Conservation (phyloP, 1,139 yeast species). For the Kluyveromyces marxianus region DNA sequence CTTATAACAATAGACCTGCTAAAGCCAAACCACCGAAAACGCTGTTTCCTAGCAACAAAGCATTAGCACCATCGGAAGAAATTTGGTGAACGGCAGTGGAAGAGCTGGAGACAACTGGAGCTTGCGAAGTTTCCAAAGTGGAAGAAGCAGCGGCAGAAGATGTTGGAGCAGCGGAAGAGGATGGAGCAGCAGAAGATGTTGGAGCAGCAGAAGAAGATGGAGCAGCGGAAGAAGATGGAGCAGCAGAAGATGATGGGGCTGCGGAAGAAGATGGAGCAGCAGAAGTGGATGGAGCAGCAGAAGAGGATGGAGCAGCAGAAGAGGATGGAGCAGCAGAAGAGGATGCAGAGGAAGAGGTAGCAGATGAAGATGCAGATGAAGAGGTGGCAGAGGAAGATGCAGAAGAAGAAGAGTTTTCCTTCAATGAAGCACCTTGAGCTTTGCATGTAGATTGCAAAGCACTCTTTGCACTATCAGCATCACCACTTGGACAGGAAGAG, state of each 20-base stretch:
- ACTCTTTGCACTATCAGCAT: constrained; percentile 47
- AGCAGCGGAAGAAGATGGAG: constrained; percentile 12
- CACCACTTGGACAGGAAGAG: constrained; percentile 56
- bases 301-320: constrained; percentile 11
- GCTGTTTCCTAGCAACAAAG: constrained; percentile 25
- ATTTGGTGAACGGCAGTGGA: constrained; percentile 7
- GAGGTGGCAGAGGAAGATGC: constrained; percentile 31
- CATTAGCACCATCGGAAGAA: constrained; percentile 28
- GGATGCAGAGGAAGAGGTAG: constrained; percentile 28
- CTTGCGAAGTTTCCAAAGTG: constrained; percentile 10
- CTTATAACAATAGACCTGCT: constrained; percentile 29
- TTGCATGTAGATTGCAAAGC: constrained; percentile 51
- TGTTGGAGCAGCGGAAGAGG: constrained; percentile 16
- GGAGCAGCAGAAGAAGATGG: constrained; percentile 15
- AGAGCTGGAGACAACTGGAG: constrained; percentile 14
- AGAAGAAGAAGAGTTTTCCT: constrained; percentile 30
- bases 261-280: constrained; percentile 11
- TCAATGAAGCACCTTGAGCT: constrained; percentile 33
- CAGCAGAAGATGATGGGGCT: constrained; percentile 11
- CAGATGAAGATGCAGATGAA: constrained; percentile 30
- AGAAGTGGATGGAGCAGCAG: constrained; percentile 12
- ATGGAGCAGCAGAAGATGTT: constrained; percentile 13
- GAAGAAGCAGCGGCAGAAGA: constrained; percentile 12
- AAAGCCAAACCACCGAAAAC: constrained; percentile 29
- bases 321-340: constrained; percentile 22